Percentiles rank a stretch among this genome's conserved stretches.
Conservation (phyloP, 441 rosid species). For the Kokia cookei region DNA sequence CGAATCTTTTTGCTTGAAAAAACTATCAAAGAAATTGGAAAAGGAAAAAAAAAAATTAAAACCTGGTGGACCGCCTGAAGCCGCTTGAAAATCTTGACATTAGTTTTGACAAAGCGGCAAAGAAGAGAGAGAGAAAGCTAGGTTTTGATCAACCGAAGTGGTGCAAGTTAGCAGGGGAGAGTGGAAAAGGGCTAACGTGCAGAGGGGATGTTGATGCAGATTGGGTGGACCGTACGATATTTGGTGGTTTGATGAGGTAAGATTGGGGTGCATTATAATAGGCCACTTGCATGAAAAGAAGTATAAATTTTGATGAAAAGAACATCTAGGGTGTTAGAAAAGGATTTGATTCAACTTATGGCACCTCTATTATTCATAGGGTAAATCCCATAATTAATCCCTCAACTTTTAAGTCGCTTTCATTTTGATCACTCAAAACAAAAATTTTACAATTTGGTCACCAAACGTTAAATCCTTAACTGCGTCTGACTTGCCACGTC, state of each 20-base stretch:
- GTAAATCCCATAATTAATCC: no score
- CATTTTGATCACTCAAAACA: no score
- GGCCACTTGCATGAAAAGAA: background rate
- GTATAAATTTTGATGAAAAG: background rate
- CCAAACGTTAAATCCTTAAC: no score
- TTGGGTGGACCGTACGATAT: slow-evolving; percentile 5
- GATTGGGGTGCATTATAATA: background rate
- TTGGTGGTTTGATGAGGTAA: background rate
- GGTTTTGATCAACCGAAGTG: background rate
- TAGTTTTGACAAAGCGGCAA: background rate
- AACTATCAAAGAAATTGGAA: background rate
- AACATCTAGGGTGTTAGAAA: background rate
- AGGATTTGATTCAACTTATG: background rate
- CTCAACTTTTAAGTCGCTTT: no score
- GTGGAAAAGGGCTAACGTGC: background rate
- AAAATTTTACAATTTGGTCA: no score
- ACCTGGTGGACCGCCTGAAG: slow-evolving; percentile 7
- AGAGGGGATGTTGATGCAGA: background rate
- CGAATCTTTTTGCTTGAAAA: background rate
- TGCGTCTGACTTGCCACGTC: no score
- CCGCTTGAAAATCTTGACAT: background rate
- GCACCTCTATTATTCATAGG: background rate
- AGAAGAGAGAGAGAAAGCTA: background rate
- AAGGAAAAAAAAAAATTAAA: background rate
- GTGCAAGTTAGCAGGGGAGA: background rate